A percentile compares a stretch with the other conserved stretches of the same genome.
Evolutionary conservation across 129 eudicot species (phyloP).

Genomic region (Heracleum sosnowskyi): DNA sequence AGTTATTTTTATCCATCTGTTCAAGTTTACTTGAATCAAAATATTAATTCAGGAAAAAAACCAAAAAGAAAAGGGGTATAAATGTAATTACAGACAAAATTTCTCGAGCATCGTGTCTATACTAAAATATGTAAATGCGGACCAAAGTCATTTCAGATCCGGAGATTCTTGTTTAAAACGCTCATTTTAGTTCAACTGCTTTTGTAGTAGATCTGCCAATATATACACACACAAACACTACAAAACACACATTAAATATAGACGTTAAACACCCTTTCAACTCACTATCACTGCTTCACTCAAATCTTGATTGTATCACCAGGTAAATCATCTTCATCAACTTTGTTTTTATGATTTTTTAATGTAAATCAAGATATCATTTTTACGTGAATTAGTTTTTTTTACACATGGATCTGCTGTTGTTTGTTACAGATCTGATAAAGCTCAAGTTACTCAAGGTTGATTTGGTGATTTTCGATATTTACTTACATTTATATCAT

Average conservation of each 20-base stretch:
- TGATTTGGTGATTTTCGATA: conserved; percentile 12
- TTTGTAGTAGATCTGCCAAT: background rate
- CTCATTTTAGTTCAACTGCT: background rate
- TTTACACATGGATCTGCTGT: background rate
- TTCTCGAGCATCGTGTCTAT: background rate
- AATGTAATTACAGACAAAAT: background rate
- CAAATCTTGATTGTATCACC: conserved; percentile 1
- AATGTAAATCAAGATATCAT: background rate
- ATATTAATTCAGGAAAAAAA: background rate
- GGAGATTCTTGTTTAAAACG: conserved; percentile 10
- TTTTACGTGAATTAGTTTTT: background rate
- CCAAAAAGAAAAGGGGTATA: background rate
- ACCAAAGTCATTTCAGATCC: conserved; percentile 35
- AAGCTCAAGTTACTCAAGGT: conserved; percentile 17
- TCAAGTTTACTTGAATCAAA: too few relatives aligned
- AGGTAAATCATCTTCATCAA: background rate
- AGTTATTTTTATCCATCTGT: too few relatives aligned
- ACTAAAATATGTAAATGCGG: conserved; percentile 13
- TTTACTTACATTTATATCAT: conserved; percentile 11
- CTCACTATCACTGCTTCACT: background rate
- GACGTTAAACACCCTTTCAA: background rate
- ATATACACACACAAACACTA: background rate
- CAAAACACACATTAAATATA: background rate
- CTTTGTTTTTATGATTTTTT: background rate
- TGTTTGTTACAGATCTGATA: conserved; percentile 46